phyloP scores from a whole-genome alignment of 2,329 filamentous ascomycete genomes.

The Apiospora arundinis region DNA sequence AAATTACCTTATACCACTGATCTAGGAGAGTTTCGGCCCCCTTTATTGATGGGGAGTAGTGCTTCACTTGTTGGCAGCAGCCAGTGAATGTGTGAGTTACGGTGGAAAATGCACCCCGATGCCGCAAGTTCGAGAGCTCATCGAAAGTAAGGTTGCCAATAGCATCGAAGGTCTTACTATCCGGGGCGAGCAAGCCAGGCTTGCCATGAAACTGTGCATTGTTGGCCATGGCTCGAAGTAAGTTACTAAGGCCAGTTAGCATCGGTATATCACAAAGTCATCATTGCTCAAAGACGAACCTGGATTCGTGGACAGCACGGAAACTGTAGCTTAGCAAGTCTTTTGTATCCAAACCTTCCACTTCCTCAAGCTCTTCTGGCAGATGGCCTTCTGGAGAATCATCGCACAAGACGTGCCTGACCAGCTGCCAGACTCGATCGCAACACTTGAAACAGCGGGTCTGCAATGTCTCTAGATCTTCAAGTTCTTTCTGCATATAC shows the following conservation, averaged over 20 bases:
- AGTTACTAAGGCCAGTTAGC: conserved; percentile 60
- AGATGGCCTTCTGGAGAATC: conserved; percentile 93
- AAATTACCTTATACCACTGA: conserved; percentile 72
- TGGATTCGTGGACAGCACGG: conserved; percentile 92
- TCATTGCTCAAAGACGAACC: conserved; percentile 54
- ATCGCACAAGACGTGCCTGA: conserved; percentile 82
- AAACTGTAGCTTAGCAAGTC: conserved; percentile 94
- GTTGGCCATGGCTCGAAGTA: conserved; percentile 68
- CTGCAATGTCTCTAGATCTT: conserved; percentile 51
- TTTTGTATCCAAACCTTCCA: conserved; percentile 79
- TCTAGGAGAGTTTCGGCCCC: conserved; percentile 58
- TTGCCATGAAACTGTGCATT: conserved; percentile 57
- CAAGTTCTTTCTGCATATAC: conserved; percentile 46
- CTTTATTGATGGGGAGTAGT: conserved; percentile 41
- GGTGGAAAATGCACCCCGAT: conserved; percentile 91
- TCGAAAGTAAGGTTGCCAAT: conserved; percentile 80
- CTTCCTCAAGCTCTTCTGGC: conserved; percentile 76
- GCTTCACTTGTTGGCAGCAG: conserved; percentile 73
- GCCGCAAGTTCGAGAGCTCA: conserved; percentile 82
- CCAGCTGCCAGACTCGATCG: conserved; percentile 75
- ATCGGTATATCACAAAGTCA: too few species aligned
- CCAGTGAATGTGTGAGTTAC: conserved; percentile 86
- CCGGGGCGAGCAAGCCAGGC: conserved; percentile 53
- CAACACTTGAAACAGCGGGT: conserved; percentile 65
- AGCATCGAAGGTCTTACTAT: conserved; percentile 61